Evolutionary conservation across 768 basidiomycete species (phyloP).

Genomic region (Xerocomellus intermedius): DNA sequence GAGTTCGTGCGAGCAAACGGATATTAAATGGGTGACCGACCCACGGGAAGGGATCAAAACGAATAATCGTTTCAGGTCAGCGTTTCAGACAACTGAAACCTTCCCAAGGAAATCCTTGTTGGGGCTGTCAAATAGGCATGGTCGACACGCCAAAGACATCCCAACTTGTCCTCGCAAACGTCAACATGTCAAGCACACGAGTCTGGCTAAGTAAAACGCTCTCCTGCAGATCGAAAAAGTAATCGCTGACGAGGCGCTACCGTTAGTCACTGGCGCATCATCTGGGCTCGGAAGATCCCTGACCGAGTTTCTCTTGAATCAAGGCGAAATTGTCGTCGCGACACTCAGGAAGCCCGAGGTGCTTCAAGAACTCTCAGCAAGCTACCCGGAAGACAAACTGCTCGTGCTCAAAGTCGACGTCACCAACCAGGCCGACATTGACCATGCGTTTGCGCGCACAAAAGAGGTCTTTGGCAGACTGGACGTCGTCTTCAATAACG

Average conservation of each 20-base stretch:
- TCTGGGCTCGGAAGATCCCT: conserved; percentile 39
- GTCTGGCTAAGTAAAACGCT: conserved; percentile 10
- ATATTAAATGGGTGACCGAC: too few species aligned
- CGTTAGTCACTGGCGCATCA: conserved; percentile 40
- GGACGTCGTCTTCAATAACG: conserved; percentile 24
- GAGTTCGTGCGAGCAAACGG: too few species aligned
- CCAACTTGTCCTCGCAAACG: too few species aligned
- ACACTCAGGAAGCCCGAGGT: conserved; percentile 40
- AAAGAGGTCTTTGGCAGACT: conserved; percentile 10
- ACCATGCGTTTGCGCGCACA: conserved; percentile 8
- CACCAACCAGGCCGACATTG: conserved; percentile 7
- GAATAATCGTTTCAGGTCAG: too few species aligned
- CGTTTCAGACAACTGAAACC: too few species aligned
- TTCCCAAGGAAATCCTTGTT: too few species aligned
- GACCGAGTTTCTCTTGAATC: conserved; percentile 30
- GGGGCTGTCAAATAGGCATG: too few species aligned
- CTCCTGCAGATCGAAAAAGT: neutral
- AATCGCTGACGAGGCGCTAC: neutral
- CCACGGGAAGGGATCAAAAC: too few species aligned
- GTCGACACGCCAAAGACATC: too few species aligned
- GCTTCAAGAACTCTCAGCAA: conserved; percentile 5
- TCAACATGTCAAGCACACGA: conserved; percentile 1
- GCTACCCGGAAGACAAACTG: conserved; percentile 8
- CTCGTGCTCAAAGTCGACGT: conserved; percentile 18
- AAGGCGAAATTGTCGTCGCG: conserved; percentile 41